These are phyloP conservation scores for Dactylellina drechsleri DNA, from an alignment of 2,329 filamentous ascomycete genomes.

Conservation along the genomic window DNA sequence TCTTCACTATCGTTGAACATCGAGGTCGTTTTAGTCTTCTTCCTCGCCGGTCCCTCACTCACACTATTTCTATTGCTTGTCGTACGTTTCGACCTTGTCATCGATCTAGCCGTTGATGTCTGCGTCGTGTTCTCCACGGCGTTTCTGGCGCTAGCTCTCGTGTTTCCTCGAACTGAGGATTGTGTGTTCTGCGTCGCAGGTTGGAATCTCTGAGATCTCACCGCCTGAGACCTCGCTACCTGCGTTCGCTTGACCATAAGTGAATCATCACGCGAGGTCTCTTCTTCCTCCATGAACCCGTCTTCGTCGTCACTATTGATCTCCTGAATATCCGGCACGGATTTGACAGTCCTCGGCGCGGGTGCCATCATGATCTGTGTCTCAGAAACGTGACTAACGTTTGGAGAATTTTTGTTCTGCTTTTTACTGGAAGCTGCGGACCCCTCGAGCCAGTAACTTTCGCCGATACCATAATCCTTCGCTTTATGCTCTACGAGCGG, in stretches of 20 bases:
- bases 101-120: conserved; percentile 29
- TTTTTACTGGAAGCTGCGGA: conserved; percentile 26
- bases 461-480: conserved; percentile 70
- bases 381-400: conserved; percentile 42
- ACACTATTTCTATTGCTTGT: conserved; percentile 45
- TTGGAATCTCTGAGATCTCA: conserved; percentile 13
- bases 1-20: conserved; percentile 56
- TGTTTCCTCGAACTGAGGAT: conserved; percentile 22
- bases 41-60: conserved; percentile 48
- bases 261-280: conserved; percentile 45
- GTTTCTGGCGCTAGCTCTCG: conserved; percentile 26
- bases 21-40: conserved; percentile 56
- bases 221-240: conserved; percentile 14
- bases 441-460: conserved; percentile 58
- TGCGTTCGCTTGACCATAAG: conserved; percentile 13
- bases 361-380: conserved; percentile 41
- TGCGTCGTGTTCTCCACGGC: conserved; percentile 22
- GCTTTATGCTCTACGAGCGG: conserved; percentile 71
- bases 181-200: conserved; percentile 25
- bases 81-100: conserved; percentile 29
- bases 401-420: conserved; percentile 4
- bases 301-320: conserved; percentile 33
- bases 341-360: conserved; percentile 11
- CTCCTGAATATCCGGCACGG: conserved; percentile 13
- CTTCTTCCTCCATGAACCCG: conserved; percentile 34